Conservation (phyloP, 352 stramenopile species). For the Globisporangium uncinulatum region DNA sequence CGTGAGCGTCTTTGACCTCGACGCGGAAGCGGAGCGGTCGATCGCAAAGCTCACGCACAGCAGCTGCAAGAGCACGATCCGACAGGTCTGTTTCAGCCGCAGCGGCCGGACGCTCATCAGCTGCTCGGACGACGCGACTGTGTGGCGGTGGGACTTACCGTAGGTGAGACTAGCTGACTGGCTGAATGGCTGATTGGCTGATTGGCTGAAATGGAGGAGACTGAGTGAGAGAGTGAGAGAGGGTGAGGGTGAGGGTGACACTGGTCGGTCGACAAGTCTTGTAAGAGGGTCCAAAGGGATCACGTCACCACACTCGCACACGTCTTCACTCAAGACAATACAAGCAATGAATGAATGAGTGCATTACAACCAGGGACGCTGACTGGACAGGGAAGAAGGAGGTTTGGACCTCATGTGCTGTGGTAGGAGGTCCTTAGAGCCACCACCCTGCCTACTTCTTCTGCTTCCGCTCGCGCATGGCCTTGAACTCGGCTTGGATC, state of each 20-base stretch:
- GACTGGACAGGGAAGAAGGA: too few relatives aligned
- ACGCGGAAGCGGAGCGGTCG: conserved; percentile 61
- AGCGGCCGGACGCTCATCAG: conserved; percentile 62
- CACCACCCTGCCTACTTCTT: neutral
- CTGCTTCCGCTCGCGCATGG: conserved; percentile 5
- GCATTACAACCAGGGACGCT: too few relatives aligned
- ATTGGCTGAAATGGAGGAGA: too few relatives aligned
- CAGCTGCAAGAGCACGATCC: conserved; percentile 74
- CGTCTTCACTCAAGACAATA: too few relatives aligned
- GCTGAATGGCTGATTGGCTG: too few relatives aligned
- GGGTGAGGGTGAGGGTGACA: too few relatives aligned
- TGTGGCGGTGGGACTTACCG: conserved; percentile 70
- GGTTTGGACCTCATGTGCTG: too few relatives aligned
- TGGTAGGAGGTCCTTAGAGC: neutral
- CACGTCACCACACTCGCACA: too few relatives aligned
- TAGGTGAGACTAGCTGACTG: conserved; percentile 5
- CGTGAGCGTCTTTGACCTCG: conserved; percentile 75
- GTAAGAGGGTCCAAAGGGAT: too few relatives aligned
- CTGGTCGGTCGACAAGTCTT: too few relatives aligned
- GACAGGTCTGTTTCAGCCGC: conserved; percentile 75
- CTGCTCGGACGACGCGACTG: conserved; percentile 67
- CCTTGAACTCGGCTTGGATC: conserved; percentile 38
- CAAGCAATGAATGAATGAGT: too few relatives aligned
- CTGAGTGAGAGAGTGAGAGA: too few relatives aligned
- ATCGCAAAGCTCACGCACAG: conserved; percentile 68